These are phyloP conservation scores for Cladosporium halotolerans DNA, from an alignment of 2,329 filamentous ascomycete genomes.

Conservation along the genomic window DNA sequence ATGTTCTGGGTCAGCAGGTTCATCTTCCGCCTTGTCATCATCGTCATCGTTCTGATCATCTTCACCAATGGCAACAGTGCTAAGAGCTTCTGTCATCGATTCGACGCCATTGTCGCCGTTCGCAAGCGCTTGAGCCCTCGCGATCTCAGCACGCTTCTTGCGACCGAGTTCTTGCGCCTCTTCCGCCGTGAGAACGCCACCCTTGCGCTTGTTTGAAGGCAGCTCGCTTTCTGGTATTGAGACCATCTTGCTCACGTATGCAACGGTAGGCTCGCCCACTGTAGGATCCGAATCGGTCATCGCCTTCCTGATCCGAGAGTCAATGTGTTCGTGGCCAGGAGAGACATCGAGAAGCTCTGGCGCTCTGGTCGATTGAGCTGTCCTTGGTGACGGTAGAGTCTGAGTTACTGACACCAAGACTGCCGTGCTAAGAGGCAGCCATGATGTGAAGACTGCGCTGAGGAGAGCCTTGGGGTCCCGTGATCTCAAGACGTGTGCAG, in stretches of 20 bases:
- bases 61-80: constrained; percentile 55
- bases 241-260: constrained; percentile 98
- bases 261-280: constrained; percentile 71
- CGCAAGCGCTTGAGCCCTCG: constrained; percentile 63
- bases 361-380: constrained; percentile 72
- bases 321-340: constrained; percentile 67
- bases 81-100: constrained; percentile 56
- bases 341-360: constrained; percentile 73
- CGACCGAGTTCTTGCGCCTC: constrained; percentile 84
- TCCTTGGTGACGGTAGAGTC: constrained; percentile 75
- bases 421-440: constrained; percentile 89
- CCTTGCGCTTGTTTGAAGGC: constrained; percentile 73
- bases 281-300: constrained; percentile 73
- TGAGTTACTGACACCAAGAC: constrained; percentile 90
- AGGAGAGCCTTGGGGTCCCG: constrained; percentile 78
- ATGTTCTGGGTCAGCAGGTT: constrained; percentile 70
- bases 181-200: constrained; percentile 69
- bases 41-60: constrained; percentile 43
- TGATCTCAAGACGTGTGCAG: constrained; percentile 76
- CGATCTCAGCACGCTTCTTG: constrained; percentile 83
- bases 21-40: constrained; percentile 42
- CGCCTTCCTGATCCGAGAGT: constrained; percentile 64
- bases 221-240: constrained; percentile 89
- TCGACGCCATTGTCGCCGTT: constrained; percentile 44
- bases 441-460: constrained; percentile 78